Percentiles rank a stretch among this genome's conserved stretches.
Evolutionary conservation across 2,329 filamentous ascomycete genomes (phyloP).

Genomic region (Trematosphaeria pertusa): DNA sequence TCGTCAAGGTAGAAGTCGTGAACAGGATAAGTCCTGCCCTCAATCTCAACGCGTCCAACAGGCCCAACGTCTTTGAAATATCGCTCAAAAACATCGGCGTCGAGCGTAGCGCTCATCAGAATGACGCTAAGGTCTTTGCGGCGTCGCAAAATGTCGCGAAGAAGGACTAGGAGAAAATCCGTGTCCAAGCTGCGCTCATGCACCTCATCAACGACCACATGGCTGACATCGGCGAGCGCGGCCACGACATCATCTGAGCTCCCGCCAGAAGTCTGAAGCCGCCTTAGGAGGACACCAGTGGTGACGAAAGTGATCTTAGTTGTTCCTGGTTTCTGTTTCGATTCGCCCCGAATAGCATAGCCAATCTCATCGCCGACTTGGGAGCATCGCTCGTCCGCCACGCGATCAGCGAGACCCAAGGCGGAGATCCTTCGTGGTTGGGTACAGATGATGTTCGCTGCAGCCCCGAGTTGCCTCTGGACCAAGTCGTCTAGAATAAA

Average conservation of each 20-base stretch:
- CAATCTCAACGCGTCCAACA: slow-evolving; percentile 85
- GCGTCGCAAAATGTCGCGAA: slow-evolving; percentile 79
- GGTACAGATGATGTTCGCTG: slow-evolving; percentile 91
- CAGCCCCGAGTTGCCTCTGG: slow-evolving; percentile 72
- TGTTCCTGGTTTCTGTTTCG: slow-evolving; percentile 69
- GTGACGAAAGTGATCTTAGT: slow-evolving; percentile 97
- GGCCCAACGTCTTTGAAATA: slow-evolving; percentile 78
- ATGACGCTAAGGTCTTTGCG: slow-evolving; percentile 86
- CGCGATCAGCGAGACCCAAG: slow-evolving; percentile 89
- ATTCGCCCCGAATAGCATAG: slow-evolving; percentile 91
- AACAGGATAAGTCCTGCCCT: slow-evolving; percentile 88
- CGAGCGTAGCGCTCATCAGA: slow-evolving; percentile 94
- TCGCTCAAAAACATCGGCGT: slow-evolving; percentile 81
- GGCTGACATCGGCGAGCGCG: slow-evolving; percentile 87
- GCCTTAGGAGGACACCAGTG: slow-evolving; percentile 87
- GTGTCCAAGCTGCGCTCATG: slow-evolving; percentile 95
- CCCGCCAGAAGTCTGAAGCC: slow-evolving; percentile 88
- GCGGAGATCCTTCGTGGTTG: slow-evolving; percentile 95
- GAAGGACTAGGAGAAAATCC: slow-evolving; percentile 87
- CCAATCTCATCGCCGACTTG: slow-evolving; percentile 86
- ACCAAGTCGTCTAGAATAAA: slow-evolving; percentile 95
- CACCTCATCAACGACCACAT: slow-evolving; percentile 95
- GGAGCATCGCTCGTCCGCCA: slow-evolving; percentile 88
- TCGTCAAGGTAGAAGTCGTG: slow-evolving; percentile 91
- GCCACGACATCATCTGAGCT: slow-evolving; percentile 79